These are phyloP conservation scores for Botrytis medusae DNA, from an alignment of 2,329 filamentous ascomycete species.

Conservation along the genomic window DNA sequence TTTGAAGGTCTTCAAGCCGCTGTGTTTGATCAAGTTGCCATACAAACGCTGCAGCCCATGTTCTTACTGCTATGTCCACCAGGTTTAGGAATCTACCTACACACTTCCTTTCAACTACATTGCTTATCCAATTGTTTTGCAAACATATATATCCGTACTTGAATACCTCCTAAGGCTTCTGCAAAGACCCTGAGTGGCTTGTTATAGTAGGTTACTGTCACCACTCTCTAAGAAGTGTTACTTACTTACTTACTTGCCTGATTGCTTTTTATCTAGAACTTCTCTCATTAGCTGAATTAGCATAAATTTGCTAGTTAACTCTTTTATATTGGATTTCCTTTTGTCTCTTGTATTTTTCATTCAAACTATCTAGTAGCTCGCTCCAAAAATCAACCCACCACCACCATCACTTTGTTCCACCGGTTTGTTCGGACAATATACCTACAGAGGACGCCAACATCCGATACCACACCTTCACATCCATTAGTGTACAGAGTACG, in stretches of 20 bases:
- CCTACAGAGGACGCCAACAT: neutral
- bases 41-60: conserved; percentile 4
- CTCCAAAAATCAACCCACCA: neutral
- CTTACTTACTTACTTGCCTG: neutral
- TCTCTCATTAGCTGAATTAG: neutral
- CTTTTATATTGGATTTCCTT: neutral
- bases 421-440: neutral
- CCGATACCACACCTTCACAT: neutral
- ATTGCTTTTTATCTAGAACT: neutral
- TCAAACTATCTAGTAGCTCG: neutral
- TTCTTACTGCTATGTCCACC: conserved; percentile 1
- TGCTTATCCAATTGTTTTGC: neutral
- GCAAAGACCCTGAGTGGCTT: neutral
- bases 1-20: neutral
- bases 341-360: neutral
- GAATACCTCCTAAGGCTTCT: neutral
- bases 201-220: neutral
- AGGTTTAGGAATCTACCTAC: neutral
- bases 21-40: neutral
- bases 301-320: neutral
- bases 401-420: neutral
- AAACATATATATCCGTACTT: neutral
- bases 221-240: neutral
- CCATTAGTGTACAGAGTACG: conserved; percentile 10
- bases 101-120: neutral